Base-by-base conservation (phyloP, 768 basidiomycete species). In the Tylopilus vinaceipallidus region DNA sequence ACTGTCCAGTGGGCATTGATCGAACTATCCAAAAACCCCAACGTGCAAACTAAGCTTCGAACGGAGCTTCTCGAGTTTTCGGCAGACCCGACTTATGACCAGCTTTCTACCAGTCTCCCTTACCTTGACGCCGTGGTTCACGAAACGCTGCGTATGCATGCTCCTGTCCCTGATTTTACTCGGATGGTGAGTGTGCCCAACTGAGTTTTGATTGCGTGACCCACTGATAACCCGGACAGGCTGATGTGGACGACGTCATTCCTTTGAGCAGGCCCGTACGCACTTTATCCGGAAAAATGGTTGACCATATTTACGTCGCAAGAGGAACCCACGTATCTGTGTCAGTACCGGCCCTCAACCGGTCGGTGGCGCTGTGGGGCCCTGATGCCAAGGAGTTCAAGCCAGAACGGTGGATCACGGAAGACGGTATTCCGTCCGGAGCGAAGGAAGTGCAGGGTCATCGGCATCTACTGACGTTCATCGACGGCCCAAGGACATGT, bases 341-440 rank as follows among this genome's bases (percentile, higher is more conserved):
- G 3, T 75, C 78, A 2, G 71, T 83, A 24, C 45, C 61, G 6
- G 65, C 67, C 17, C 70, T 81, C 42, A 84, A 86, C 61, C 62
- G 69, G 6, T 76, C 78, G n/a, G 71, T 71, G 45, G 64, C 62
- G 1, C 61, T 84, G 27, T 88, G 87, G 86, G 86, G 86, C 2
- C 58, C 71, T 0, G 76, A 82, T 49, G 76, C 82, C 4, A 72
- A 74, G 20, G 74, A 74, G 40, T 89, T 82, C 62, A 71, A 76
- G 34, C 86, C 86, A 0, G 80, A 82, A 46, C 71, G 86, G 6
- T 88, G 87, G 86, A 66, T 87, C 9, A 55, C 55, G 5, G 63
- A 66, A 5, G 65, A 64, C 13, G 62, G 66, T 1, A 55, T 61
- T 8, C 56, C 60, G 2, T 6, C 27, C 27, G 27, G 27, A 29